Evolutionary conservation across 257 asterid genomes (phyloP).

Genomic region (Primulina eburnea): DNA sequence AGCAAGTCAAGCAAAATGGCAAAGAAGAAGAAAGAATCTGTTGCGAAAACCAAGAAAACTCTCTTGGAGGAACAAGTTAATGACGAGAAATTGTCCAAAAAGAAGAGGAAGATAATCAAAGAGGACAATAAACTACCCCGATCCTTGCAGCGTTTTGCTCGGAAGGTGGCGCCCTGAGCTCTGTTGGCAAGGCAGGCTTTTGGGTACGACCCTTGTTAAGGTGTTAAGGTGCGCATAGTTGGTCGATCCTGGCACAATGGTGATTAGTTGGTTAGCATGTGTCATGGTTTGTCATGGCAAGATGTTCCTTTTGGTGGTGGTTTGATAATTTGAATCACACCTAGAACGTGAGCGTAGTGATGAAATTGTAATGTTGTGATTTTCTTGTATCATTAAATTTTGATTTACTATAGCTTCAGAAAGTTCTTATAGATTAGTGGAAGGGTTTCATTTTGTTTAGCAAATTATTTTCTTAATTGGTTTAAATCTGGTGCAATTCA

Average conservation of each 20-base stretch:
- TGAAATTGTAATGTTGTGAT: background rate
- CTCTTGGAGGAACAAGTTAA: slow-evolving; percentile 43
- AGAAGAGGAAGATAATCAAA: slow-evolving; percentile 56
- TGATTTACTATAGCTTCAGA: background rate
- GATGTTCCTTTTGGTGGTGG: background rate
- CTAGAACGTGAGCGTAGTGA: background rate
- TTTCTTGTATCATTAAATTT: background rate
- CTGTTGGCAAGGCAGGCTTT: background rate
- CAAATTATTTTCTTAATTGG: too few relatives aligned
- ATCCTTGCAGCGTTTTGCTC: slow-evolving; percentile 64
- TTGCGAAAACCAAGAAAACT: slow-evolving; percentile 61
- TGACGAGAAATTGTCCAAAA: slow-evolving; percentile 32
- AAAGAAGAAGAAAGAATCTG: slow-evolving; percentile 68
- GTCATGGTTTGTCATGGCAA: too few relatives aligned
- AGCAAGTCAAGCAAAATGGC: slow-evolving; percentile 76
- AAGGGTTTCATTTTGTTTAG: background rate
- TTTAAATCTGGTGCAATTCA: too few relatives aligned
- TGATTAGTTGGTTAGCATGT: background rate
- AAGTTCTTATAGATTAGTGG: background rate
- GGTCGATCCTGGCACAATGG: background rate
- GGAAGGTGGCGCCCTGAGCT: slow-evolving; percentile 33
- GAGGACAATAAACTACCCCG: slow-evolving; percentile 56
- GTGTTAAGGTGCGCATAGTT: background rate
- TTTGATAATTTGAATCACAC: too few relatives aligned
- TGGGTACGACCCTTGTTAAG: background rate